These are phyloP conservation scores for Xerophyta viscosa DNA, from an alignment of 106 monocot species.

Conservation along the genomic window DNA sequence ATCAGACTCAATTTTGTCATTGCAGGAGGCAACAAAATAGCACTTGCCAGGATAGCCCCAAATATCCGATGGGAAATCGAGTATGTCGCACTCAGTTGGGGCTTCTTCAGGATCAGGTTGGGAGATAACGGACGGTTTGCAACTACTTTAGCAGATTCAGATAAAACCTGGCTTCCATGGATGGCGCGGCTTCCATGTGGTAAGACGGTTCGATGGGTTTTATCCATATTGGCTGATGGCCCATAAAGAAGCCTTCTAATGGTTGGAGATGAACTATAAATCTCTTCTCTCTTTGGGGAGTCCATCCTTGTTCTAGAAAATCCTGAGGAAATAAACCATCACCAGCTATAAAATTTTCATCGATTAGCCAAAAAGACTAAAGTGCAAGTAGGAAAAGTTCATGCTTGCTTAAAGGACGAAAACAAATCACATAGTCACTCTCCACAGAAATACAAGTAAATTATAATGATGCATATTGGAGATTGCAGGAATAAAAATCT, in stretches of 20 bases:
- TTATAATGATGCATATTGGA: no score
- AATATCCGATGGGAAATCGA: conserved; percentile 70
- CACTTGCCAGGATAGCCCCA: conserved; percentile 25
- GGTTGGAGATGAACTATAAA: neutral
- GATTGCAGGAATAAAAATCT: no score
- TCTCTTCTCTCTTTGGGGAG: neutral
- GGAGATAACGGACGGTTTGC: conserved; percentile 66
- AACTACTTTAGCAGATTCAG: conserved; percentile 25
- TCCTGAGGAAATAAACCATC: no score
- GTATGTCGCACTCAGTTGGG: conserved; percentile 57
- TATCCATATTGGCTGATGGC: neutral
- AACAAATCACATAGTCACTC: no score
- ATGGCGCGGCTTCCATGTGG: no score
- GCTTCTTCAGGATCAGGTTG: conserved; percentile 62
- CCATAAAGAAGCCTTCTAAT: neutral
- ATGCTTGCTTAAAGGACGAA: no score
- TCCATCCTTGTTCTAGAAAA: neutral
- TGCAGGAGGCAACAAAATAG: conserved; percentile 30
- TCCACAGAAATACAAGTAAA: no score
- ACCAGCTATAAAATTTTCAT: no score
- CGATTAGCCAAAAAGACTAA: no score
- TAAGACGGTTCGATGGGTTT: neutral
- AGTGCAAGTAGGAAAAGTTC: no score
- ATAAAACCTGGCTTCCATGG: conserved; percentile 25
- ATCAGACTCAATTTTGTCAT: conserved; percentile 40